Conservation (phyloP, 305 asterid species). For the Solanum chacoense region DNA sequence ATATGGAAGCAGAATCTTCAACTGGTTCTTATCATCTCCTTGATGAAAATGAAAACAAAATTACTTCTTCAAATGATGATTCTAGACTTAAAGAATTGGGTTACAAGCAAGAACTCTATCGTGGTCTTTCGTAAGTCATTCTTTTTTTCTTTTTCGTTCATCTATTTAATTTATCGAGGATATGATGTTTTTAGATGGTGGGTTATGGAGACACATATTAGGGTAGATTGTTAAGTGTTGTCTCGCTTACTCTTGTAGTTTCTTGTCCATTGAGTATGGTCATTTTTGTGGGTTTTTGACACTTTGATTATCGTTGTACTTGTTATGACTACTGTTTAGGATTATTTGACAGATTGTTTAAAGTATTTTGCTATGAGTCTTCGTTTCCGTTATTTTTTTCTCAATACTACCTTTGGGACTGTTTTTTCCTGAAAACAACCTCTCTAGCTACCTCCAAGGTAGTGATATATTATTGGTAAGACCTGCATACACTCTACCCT, state of each 20-base stretch:
- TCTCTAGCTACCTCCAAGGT: neutral
- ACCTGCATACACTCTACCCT: neutral
- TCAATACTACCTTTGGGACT: neutral
- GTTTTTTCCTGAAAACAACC: neutral
- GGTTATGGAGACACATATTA: neutral
- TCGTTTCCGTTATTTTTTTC: neutral
- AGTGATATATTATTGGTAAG: neutral
- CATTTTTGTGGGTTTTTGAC: neutral
- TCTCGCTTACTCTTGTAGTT: neutral
- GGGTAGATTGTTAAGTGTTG: neutral
- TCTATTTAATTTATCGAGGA: neutral
- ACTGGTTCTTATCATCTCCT: neutral
- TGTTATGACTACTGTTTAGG: neutral
- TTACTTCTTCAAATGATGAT: neutral
- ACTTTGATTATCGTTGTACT: neutral
- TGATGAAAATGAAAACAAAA: neutral
- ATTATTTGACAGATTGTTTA: neutral
- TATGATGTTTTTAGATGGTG: accelerated
- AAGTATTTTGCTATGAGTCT: neutral
- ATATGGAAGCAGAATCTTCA: neutral
- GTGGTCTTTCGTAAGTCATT: constrained; percentile 37
- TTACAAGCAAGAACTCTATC: constrained; percentile 53
- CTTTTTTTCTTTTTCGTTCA: neutral
- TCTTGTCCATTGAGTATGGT: neutral
- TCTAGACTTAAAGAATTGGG: constrained; percentile 42